Evolutionary conservation across 2,329 filamentous ascomycete species (phyloP).

Genomic region (Monosporascus ibericus): DNA sequence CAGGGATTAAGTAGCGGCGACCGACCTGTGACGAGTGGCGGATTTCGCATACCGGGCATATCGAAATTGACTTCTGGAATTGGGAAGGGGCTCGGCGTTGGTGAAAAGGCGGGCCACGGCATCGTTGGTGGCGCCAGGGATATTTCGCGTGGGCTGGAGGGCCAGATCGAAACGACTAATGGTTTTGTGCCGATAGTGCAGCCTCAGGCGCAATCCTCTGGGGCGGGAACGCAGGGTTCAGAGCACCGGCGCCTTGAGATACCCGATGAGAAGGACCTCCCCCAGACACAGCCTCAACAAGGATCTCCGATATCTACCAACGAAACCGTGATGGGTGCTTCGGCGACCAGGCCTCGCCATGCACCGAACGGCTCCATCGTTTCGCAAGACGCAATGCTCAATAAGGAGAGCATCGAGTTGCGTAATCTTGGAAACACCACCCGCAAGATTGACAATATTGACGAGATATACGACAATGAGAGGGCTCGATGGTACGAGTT

Average conservation of each 20-base stretch:
- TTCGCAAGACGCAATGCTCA: slow-evolving; percentile 35
- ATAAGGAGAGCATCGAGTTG: slow-evolving; percentile 27
- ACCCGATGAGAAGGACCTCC: slow-evolving; percentile 27
- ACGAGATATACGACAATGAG: slow-evolving; percentile 42
- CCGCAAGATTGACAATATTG: slow-evolving; percentile 41
- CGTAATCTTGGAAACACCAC: slow-evolving; percentile 42
- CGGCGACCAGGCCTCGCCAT: slow-evolving; percentile 18
- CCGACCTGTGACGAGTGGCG: slow-evolving; percentile 37
- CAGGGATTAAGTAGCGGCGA: slow-evolving; percentile 47
- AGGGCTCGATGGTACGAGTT: slow-evolving; percentile 54
- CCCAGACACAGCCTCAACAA: slow-evolving; percentile 16
- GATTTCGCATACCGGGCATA: slow-evolving; percentile 24
- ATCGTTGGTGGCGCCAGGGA: slow-evolving; percentile 40
- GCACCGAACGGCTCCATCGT: slow-evolving; percentile 30
- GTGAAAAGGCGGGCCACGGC: slow-evolving; percentile 37
- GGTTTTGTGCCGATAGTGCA: slow-evolving; percentile 39
- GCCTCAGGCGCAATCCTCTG: slow-evolving; percentile 13
- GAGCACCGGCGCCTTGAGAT: slow-evolving; percentile 26
- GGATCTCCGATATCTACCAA: slow-evolving; percentile 12
- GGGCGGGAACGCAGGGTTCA: slow-evolving; percentile 14
- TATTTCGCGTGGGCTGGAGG: slow-evolving; percentile 43
- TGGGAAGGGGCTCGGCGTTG: slow-evolving; percentile 36
- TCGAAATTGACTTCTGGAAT: slow-evolving; percentile 45
- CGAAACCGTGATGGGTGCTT: slow-evolving; percentile 22
- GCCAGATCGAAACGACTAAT: slow-evolving; percentile 48